Evolutionary conservation across 2,329 filamentous ascomycete genomes (phyloP).

Genomic region (Dothidotthia symphoricarpi): DNA sequence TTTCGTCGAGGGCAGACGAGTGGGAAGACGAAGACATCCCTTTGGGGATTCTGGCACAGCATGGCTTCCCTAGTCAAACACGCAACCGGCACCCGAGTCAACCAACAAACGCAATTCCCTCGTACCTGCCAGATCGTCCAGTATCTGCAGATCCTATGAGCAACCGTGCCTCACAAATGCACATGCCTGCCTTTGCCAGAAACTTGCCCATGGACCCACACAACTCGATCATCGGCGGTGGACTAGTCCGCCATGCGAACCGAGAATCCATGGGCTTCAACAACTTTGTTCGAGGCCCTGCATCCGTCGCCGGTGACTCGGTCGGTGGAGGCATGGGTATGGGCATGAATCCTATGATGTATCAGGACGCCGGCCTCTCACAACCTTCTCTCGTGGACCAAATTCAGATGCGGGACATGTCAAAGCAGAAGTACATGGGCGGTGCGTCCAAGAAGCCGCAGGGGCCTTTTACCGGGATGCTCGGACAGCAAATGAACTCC

Average conservation of each 20-base stretch:
- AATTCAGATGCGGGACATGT: slow-evolving; percentile 39
- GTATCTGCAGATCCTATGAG: slow-evolving; percentile 32
- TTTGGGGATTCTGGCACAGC: slow-evolving; percentile 39
- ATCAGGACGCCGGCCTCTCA: slow-evolving; percentile 32
- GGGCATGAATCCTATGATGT: slow-evolving; percentile 24
- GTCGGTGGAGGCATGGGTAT: slow-evolving; percentile 19
- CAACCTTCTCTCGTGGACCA: slow-evolving; percentile 39
- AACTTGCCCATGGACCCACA: slow-evolving; percentile 39
- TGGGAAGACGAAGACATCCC: slow-evolving; percentile 43
- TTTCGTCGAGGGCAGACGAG: slow-evolving; percentile 37
- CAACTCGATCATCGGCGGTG: slow-evolving; percentile 34
- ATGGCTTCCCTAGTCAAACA: slow-evolving; percentile 36
- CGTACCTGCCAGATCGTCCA: slow-evolving; percentile 38
- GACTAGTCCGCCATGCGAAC: slow-evolving; percentile 32
- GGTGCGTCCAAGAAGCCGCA: slow-evolving; percentile 34
- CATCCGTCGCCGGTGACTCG: slow-evolving; percentile 36
- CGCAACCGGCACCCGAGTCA: slow-evolving; percentile 28
- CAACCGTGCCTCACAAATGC: slow-evolving; percentile 17
- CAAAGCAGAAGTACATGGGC: slow-evolving; percentile 39
- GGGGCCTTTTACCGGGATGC: slow-evolving; percentile 37
- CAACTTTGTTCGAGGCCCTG: slow-evolving; percentile 33
- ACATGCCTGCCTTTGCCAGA: slow-evolving; percentile 38
- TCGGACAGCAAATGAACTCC: slow-evolving; percentile 36
- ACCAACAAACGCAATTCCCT: slow-evolving; percentile 33
- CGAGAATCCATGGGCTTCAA: slow-evolving; percentile 42